Base-by-base conservation (phyloP, 768 basidiomycete genomes). In the Tremella fuciformis region DNA sequence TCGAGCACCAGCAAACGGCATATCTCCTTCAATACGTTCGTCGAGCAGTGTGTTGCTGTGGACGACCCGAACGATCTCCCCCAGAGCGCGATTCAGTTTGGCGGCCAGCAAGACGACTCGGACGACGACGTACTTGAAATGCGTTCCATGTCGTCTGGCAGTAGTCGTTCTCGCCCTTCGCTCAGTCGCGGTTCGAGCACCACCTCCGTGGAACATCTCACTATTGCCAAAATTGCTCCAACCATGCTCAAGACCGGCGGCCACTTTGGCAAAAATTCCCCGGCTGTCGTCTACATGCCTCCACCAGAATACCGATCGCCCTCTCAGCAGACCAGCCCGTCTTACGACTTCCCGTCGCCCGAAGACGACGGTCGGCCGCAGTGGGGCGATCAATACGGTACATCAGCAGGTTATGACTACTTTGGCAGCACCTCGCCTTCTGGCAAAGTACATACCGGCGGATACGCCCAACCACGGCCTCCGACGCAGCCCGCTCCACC, bases 11-110 rank as follows among this genome's bases (percentile, higher is more conserved):
- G 58, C 81, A 89, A 86, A 80, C 86, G 86, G 63, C 94, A 96
- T 75, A 97, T 98, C 79, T 87, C 83, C 67, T 98, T 98, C 83
- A 98, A 97, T 77, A 94, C 93, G 0, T 96, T 93, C 73, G 94
- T 99, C 39, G 89, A 96, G 76, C 94, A 97, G 75, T 91, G 85
- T 72, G 94, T 99, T 63, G 78, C 79, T 4, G 65, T 81, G 47
- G 79, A 80, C 62, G 76, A 78, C 26, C 74, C 77, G 2, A 72
- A 69, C 38, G 71, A 69, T n/a, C 62, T 55, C 16, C 37, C 50
- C 34, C 52, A 57, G 8, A n/a, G 22, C 8, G 42, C 42, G 4
- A 18, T 46, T 8, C 42, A 46, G 16, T 22, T 18, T 46, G n/a
- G 22, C 8, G n/a, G 22, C n/a, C 44, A 52, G 57, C 61, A 60